Evolutionary conservation across 2,329 filamentous ascomycete species (phyloP).

Genomic region (Fusarium mundagurra): DNA sequence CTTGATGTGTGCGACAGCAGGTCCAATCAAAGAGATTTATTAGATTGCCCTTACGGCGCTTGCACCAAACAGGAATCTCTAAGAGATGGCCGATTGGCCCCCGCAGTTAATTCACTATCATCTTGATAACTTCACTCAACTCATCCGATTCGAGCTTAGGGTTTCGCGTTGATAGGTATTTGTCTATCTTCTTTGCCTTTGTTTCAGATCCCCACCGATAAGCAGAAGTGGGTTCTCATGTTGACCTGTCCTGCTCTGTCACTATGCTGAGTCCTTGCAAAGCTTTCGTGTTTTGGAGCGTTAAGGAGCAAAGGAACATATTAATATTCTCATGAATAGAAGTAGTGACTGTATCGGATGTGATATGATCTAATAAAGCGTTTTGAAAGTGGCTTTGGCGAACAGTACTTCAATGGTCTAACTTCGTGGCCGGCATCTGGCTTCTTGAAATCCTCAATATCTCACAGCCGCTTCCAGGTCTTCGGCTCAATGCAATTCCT

Average conservation of each 20-base stretch:
- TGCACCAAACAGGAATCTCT: constrained; percentile 23
- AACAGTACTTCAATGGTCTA: background rate
- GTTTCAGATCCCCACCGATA: background rate
- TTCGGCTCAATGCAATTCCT: background rate
- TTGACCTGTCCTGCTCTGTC: background rate
- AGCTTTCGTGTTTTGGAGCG: background rate
- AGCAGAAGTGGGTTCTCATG: background rate
- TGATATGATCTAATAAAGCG: rapidly evolving
- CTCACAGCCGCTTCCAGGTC: background rate
- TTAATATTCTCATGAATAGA: background rate
- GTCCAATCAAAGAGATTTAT: constrained; percentile 4
- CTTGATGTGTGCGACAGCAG: too few relatives aligned
- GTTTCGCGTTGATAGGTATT: too few relatives aligned
- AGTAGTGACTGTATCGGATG: rapidly evolving
- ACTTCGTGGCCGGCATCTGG: background rate
- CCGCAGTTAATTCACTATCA: background rate
- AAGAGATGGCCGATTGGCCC: constrained; percentile 21
- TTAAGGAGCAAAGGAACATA: rapidly evolving
- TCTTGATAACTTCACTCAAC: background rate
- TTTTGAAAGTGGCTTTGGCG: too few relatives aligned
- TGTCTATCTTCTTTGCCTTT: background rate
- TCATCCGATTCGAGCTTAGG: background rate
- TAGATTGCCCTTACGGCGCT: background rate
- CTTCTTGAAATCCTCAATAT: background rate
- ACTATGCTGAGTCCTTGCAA: background rate